Conservation (phyloP, 1,284 basidiomycete genomes). For the Heterobasidion irregulare region DNA sequence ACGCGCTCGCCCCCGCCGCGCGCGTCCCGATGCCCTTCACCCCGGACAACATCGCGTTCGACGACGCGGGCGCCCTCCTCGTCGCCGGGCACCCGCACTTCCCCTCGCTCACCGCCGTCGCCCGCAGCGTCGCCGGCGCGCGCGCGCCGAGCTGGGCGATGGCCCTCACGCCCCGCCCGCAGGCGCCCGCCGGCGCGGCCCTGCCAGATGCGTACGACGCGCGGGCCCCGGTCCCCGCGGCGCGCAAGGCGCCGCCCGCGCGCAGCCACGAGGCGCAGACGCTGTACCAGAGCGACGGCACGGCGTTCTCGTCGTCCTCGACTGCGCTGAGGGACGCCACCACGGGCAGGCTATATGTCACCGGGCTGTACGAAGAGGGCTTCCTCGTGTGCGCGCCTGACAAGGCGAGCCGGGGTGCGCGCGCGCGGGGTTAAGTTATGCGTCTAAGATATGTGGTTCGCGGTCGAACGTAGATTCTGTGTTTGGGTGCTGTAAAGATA, state of each 20-base stretch:
- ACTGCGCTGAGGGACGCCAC: conserved; percentile 41
- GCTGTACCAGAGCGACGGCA: conserved; percentile 57
- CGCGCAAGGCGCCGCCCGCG: conserved; percentile 27
- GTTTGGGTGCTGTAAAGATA: background rate
- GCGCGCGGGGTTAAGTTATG: too few species aligned
- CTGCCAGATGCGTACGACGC: conserved; percentile 25
- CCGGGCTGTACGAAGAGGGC: conserved; percentile 51
- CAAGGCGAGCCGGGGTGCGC: background rate
- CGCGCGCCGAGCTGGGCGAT: conserved; percentile 49
- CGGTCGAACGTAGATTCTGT: background rate
- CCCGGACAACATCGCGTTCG: conserved; percentile 52
- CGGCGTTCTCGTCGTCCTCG: conserved; percentile 39
- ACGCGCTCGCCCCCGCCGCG: conserved; percentile 28
- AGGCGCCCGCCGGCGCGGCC: conserved; percentile 8
- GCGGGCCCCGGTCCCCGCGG: conserved; percentile 36
- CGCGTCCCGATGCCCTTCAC: conserved; percentile 46
- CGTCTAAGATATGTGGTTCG: background rate
- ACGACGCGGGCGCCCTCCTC: conserved; percentile 37
- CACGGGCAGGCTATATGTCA: conserved; percentile 39
- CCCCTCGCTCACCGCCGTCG: conserved; percentile 35
- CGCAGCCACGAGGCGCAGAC: conserved; percentile 38
- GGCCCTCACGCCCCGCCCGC: conserved; percentile 23
- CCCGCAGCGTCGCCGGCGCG: conserved; percentile 28
- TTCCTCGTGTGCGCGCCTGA: conserved; percentile 37
- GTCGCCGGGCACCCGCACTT: conserved; percentile 62